Evolutionary conservation across 1,284 basidiomycete species (phyloP).

Genomic region (Irpex sp.): DNA sequence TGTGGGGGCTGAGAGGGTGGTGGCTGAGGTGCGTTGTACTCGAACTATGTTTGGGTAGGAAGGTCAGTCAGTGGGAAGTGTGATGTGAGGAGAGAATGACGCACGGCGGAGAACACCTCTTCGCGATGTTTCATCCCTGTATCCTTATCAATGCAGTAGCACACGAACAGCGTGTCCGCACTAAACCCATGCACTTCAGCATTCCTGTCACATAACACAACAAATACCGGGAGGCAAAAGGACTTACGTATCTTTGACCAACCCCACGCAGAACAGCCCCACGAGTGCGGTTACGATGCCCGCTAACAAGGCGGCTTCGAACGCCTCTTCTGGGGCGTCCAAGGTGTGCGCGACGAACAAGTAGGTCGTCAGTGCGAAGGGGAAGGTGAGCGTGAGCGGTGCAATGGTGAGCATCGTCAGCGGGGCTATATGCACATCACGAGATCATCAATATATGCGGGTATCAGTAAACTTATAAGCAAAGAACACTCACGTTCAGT

Average conservation of each 20-base stretch:
- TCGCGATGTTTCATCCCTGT: slow-evolving; percentile 55
- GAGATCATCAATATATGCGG: slow-evolving; percentile 33
- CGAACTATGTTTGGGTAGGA: slow-evolving; percentile 35
- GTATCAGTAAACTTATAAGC: not conserved
- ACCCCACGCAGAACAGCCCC: slow-evolving; percentile 75
- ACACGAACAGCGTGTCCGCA: slow-evolving; percentile 82
- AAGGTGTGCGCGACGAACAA: slow-evolving; percentile 85
- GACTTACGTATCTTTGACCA: slow-evolving; percentile 73
- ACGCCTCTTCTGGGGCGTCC: slow-evolving; percentile 69
- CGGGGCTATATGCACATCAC: slow-evolving; percentile 50
- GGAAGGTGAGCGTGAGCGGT: slow-evolving; percentile 73
- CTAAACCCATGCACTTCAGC: slow-evolving; percentile 19
- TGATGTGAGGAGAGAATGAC: slow-evolving; percentile 25
- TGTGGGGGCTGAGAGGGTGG: slow-evolving; percentile 26
- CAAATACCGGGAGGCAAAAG: not conserved
- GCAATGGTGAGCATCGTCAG: slow-evolving; percentile 74
- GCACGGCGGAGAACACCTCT: slow-evolving; percentile 67
- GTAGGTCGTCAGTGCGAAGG: slow-evolving; percentile 80
- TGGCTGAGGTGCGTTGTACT: slow-evolving; percentile 37
- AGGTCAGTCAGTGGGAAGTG: not conserved
- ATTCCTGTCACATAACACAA: not conserved
- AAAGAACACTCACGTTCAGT: slow-evolving; percentile 45
- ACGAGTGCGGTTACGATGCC: slow-evolving; percentile 79
- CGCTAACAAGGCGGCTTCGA: slow-evolving; percentile 72
- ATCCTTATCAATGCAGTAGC: slow-evolving; percentile 85